Conservation (phyloP, 306 rosid species). For the Morella rubra region DNA sequence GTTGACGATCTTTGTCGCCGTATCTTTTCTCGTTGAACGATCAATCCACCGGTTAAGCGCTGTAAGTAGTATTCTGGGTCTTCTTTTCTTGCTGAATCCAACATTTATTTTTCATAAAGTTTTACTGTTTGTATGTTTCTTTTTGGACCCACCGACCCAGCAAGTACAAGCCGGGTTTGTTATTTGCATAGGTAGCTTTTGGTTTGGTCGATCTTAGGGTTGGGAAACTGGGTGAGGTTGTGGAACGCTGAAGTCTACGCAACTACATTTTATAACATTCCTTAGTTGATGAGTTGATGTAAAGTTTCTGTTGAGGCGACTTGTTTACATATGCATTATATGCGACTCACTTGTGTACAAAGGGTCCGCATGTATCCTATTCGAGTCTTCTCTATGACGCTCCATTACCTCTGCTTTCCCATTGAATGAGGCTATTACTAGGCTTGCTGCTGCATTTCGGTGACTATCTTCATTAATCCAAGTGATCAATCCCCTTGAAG, state of each 20-base stretch:
- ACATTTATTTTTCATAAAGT: not conserved
- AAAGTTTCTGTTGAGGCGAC: not conserved
- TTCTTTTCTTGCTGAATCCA: not conserved
- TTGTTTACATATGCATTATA: not conserved
- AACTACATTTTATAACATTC: not conserved
- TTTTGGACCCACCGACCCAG: too few species aligned
- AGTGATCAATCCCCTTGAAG: not conserved
- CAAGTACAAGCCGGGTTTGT: not conserved
- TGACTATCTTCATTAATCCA: not conserved
- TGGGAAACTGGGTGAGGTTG: too few species aligned
- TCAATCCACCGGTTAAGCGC: slow-evolving; percentile 68
- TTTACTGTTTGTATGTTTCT: not conserved
- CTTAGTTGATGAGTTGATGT: slow-evolving; percentile 7
- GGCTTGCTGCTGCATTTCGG: not conserved
- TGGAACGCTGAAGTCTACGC: too few species aligned
- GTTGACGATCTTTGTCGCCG: slow-evolving; percentile 80
- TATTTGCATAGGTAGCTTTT: too few species aligned
- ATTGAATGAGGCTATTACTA: not conserved
- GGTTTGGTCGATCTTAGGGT: too few species aligned
- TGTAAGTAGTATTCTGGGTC: slow-evolving; percentile 35
- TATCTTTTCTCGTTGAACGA: slow-evolving; percentile 92
- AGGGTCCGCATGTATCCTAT: not conserved
- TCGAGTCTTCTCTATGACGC: not conserved
- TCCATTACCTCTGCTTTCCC: not conserved
- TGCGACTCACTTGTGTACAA: not conserved